Conservation (phyloP, 192 early-diverging fungal species). For the Chytriomyces hyalinus region DNA sequence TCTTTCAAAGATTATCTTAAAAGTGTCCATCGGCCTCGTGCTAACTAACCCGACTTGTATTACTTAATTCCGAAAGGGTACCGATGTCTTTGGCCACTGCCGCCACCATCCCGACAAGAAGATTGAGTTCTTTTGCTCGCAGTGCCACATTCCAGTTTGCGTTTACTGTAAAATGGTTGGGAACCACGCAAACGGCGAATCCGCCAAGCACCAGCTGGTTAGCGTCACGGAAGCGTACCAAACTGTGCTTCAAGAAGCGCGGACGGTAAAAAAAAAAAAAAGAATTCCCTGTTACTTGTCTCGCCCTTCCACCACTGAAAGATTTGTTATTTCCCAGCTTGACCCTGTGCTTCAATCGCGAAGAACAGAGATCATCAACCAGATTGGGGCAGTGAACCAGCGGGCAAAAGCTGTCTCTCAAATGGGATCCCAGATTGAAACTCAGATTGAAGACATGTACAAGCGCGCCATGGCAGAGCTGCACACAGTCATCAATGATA, state of each 20-base stretch:
- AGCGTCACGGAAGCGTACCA: slow-evolving; percentile 61
- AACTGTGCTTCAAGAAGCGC: slow-evolving; percentile 59
- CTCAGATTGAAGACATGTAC: slow-evolving; percentile 62
- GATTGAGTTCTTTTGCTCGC: slow-evolving; percentile 68
- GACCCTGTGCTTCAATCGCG: slow-evolving; percentile 56
- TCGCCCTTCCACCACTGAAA: slow-evolving; percentile 1
- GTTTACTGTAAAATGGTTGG: slow-evolving; percentile 69
- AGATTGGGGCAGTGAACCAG: slow-evolving; percentile 56
- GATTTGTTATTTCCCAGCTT: slow-evolving; percentile 36
- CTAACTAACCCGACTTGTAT: too few relatives aligned
- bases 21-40: neutral
- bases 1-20: neutral
- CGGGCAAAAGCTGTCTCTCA: slow-evolving; percentile 61
- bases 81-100: slow-evolving; percentile 65
- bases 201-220: slow-evolving; percentile 63
- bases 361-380: slow-evolving; percentile 57
- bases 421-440: slow-evolving; percentile 53
- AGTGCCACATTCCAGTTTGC: slow-evolving; percentile 68
- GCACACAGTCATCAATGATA: slow-evolving; percentile 48
- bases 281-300: neutral
- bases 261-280: slow-evolving; percentile 39
- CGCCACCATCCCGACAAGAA: slow-evolving; percentile 60
- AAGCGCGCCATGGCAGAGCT: slow-evolving; percentile 54
- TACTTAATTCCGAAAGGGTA: slow-evolving; percentile 42
- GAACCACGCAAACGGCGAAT: slow-evolving; percentile 62